A percentile compares a stretch with the other conserved stretches of the same genome.
Conservation (phyloP, 2,329 filamentous ascomycete genomes). For the Trichophyton rubrum region DNA sequence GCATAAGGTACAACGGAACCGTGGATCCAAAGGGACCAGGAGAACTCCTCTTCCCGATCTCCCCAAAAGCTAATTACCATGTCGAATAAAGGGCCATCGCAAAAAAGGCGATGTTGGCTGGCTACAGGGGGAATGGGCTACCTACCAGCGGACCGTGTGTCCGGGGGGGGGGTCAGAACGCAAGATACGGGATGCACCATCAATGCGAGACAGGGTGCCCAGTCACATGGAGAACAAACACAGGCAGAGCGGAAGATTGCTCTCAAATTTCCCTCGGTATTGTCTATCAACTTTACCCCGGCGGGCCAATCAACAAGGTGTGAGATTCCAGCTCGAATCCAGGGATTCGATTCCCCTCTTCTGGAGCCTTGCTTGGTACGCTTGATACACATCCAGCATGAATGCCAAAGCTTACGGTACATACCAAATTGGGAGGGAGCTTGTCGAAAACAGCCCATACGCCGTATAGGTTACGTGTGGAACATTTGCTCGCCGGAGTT, state of each 20-base stretch:
- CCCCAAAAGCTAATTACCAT: constrained; percentile 3
- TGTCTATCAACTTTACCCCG: background rate
- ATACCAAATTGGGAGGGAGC: background rate
- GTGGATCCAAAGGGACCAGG: background rate
- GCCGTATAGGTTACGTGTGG: background rate
- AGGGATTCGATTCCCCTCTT: background rate
- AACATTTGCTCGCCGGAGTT: background rate
- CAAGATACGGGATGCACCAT: constrained; percentile 1
- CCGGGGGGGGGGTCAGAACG: background rate
- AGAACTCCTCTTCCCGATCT: background rate
- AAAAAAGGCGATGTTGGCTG: background rate
- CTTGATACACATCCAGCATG: background rate
- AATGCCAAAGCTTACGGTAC: background rate
- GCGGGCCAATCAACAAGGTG: background rate
- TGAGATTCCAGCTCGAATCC: background rate
- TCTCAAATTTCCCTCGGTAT: background rate
- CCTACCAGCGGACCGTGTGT: background rate
- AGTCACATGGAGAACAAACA: background rate
- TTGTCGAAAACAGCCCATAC: background rate
- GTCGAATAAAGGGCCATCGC: background rate
- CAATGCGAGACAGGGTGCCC: constrained; percentile 1
- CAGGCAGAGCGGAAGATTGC: background rate
- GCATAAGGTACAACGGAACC: constrained; percentile 1
- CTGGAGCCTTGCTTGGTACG: background rate
- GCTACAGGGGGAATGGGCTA: background rate